These are phyloP conservation scores for Fragilaria radians DNA, from an alignment of 108 stramenopile species.

Conservation along the genomic window DNA sequence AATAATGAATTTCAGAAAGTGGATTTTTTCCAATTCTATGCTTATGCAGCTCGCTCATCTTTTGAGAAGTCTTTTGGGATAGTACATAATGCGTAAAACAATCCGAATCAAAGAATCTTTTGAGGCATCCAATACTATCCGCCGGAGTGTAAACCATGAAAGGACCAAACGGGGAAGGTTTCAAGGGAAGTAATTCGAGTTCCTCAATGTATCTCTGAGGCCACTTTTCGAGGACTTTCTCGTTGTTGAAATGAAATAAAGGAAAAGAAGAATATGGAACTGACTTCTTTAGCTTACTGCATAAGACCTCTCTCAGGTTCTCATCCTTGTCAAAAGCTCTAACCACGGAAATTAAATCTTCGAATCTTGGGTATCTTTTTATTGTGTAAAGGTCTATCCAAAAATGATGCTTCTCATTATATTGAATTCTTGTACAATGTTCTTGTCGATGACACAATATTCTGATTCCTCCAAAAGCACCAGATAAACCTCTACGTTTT, in stretches of 20 bases:
- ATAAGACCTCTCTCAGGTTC: background rate
- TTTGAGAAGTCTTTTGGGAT: background rate
- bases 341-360: background rate
- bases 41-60: background rate
- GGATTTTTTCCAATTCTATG: background rate
- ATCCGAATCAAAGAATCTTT: slow-evolving; percentile 10
- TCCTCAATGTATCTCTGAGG: slow-evolving; percentile 4
- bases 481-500: background rate
- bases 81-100: slow-evolving; percentile 13
- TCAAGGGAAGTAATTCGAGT: slow-evolving; percentile 5
- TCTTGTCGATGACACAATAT: slow-evolving; percentile 1
- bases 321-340: slow-evolving; percentile 3
- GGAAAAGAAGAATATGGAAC: slow-evolving; percentile 1
- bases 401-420: background rate
- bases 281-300: background rate
- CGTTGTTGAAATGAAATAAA: slow-evolving; percentile 10
- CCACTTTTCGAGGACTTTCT: slow-evolving; percentile 13
- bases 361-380: slow-evolving; percentile 4
- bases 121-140: background rate
- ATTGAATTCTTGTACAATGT: slow-evolving; percentile 7
- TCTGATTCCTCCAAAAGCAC: background rate
- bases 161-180: slow-evolving; percentile 5
- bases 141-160: slow-evolving; percentile 7
- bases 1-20: background rate
- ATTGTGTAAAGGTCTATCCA: slow-evolving; percentile 15